These are phyloP conservation scores for Postia placenta DNA, from an alignment of 768 basidiomycete genomes.

Conservation along the genomic window DNA sequence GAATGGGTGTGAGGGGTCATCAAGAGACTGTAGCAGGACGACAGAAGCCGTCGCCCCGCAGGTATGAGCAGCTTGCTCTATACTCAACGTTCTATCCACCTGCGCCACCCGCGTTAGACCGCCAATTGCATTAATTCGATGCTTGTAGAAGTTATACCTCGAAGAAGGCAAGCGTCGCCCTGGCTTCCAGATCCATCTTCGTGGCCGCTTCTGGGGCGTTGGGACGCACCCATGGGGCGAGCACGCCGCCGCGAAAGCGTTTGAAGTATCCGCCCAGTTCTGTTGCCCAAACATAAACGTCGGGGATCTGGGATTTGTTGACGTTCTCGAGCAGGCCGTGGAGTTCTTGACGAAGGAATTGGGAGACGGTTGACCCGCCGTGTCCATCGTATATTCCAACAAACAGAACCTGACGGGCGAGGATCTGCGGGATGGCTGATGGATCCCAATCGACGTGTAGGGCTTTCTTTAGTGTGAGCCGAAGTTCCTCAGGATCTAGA, in stretches of 20 bases:
- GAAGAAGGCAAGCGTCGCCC: constrained; percentile 83
- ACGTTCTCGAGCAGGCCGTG: constrained; percentile 82
- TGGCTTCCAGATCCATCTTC: constrained; percentile 69
- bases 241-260: constrained; percentile 75
- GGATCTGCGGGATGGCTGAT: constrained; percentile 38
- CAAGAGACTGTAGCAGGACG: constrained; percentile 86
- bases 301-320: constrained; percentile 63
- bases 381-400: constrained; percentile 94
- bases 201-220: constrained; percentile 22
- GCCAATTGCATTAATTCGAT: too few species aligned
- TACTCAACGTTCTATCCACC: constrained; percentile 73
- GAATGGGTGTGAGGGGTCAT: constrained; percentile 74
- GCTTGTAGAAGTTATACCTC: too few species aligned
- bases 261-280: constrained; percentile 88
- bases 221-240: constrained; percentile 56
- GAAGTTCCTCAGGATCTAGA: constrained; percentile 70
- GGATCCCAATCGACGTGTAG: constrained; percentile 74
- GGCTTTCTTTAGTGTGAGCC: constrained; percentile 51
- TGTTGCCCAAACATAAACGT: constrained; percentile 70
- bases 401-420: constrained; percentile 75
- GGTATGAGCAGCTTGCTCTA: constrained; percentile 58
- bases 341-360: constrained; percentile 79
- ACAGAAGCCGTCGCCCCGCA: constrained; percentile 92
- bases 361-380: constrained; percentile 86
- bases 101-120: constrained; percentile 29